Conservation (phyloP, 1,284 basidiomycete genomes). For the Boletus sp. region DNA sequence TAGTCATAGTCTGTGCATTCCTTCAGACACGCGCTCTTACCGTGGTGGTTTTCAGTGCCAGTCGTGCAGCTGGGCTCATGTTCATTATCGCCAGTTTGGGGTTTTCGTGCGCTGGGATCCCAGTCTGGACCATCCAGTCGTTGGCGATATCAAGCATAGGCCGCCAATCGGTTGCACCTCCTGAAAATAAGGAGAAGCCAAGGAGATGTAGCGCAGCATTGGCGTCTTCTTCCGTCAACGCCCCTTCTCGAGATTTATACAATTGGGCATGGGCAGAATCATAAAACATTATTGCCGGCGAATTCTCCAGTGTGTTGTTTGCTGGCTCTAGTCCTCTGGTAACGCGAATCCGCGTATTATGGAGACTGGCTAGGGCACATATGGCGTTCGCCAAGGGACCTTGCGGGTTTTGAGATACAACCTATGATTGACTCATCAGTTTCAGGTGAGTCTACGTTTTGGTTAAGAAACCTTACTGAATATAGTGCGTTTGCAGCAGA, state of each 20-base stretch:
- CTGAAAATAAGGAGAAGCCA: constrained; percentile 62
- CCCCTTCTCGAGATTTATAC: constrained; percentile 36
- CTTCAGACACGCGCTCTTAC: constrained; percentile 42
- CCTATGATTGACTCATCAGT: constrained; percentile 37
- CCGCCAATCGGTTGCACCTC: constrained; percentile 63
- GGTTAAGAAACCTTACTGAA: constrained; percentile 42
- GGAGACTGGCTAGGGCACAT: constrained; percentile 70
- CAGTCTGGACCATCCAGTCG: constrained; percentile 67
- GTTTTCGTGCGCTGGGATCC: constrained; percentile 58
- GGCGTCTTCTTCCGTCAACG: constrained; percentile 62
- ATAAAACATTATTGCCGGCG: constrained; percentile 62
- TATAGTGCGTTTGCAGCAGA: constrained; percentile 56
- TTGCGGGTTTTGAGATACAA: constrained; percentile 59
- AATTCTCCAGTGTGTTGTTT: constrained; percentile 50
- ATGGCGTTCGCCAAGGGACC: constrained; percentile 67
- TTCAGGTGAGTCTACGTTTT: constrained; percentile 2
- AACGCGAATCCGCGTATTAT: constrained; percentile 58
- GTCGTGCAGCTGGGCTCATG: constrained; percentile 49
- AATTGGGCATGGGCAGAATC: constrained; percentile 55
- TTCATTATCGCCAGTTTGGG: constrained; percentile 52
- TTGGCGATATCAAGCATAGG: constrained; percentile 59
- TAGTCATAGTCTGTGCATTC: constrained; percentile 3
- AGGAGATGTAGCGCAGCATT: constrained; percentile 71
- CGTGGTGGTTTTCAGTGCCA: constrained; percentile 66
- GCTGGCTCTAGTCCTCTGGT: constrained; percentile 55